Evolutionary conservation across 495 filamentous ascomycete species (phyloP).

Genomic region (Xylaria longipes): DNA sequence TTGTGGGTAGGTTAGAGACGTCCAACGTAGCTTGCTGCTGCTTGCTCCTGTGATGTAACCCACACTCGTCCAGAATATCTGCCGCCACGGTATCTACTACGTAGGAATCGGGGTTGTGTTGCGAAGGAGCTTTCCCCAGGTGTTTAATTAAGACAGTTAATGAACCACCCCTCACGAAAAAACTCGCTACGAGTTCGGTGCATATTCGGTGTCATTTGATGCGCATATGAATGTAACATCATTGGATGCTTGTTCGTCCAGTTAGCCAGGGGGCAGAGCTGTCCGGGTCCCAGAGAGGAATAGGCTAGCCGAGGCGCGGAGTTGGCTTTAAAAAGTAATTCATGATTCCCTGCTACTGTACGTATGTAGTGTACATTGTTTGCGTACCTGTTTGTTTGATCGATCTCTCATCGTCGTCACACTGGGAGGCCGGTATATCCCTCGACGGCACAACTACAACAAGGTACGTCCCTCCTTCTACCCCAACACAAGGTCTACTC

Average conservation of each 20-base stretch:
- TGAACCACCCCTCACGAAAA: slow-evolving; percentile 14
- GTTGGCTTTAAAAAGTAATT: slow-evolving; percentile 7
- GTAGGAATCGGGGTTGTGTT: background rate
- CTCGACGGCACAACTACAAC: background rate
- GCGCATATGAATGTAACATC: slow-evolving; percentile 20
- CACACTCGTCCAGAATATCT: slow-evolving; percentile 5
- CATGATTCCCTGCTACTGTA: too few species aligned
- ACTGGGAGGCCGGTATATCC: background rate
- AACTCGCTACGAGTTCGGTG: slow-evolving; percentile 19
- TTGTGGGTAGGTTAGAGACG: background rate
- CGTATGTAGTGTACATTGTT: too few species aligned
- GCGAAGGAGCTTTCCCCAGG: slow-evolving; percentile 6
- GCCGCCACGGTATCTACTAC: slow-evolving; percentile 9
- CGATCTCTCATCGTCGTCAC: background rate
- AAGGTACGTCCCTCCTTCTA: background rate
- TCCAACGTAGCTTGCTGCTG: background rate
- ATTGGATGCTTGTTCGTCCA: slow-evolving; percentile 8
- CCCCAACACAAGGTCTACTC: background rate
- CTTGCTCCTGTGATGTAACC: slow-evolving; percentile 13
- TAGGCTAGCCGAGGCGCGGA: slow-evolving; percentile 15
- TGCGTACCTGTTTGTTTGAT: background rate
- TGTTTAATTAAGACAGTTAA: slow-evolving; percentile 12
- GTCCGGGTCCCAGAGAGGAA: background rate
- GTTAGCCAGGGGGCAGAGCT: background rate
- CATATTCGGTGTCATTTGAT: slow-evolving; percentile 25